Base-by-base conservation (phyloP, 345 rosid species). In the Melaleuca alternifolia region DNA sequence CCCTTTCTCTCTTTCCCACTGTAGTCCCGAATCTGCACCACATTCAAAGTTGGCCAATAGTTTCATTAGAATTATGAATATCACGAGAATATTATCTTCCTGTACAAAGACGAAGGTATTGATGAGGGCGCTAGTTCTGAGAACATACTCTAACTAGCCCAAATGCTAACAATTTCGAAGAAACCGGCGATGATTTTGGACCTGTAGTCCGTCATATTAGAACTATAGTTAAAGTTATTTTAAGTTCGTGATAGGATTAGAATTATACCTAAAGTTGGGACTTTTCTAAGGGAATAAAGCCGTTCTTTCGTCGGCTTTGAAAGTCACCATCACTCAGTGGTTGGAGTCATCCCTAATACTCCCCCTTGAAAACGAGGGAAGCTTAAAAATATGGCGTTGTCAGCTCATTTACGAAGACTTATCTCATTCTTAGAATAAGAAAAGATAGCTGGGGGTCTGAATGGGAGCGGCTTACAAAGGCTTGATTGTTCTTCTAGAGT, bases 121-220 rank as follows among this genome's bases (percentile, higher is more conserved):
- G 13, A 1, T 56, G 61, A 56, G 20, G 13, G 10, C 2, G 6
- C 5, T 4, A 2, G 13, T 23, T 23, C 2, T 56, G 12, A 24
- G 10, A 56, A 56, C 5, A 11, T n/a, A n/a, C n/a, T n/a, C n/a
- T 24, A 56, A 23, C 5, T 24, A 5, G 61, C 26, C n/a, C 2
- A 11, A 3, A 10, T 24, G 0, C 6, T 4, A 1, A 56, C 24
- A 1, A 9, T 56, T 56, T 56, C 4, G 12, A 56, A 56, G 28
- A 23, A 54, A 56, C 13, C 10, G 10, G 61, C 24, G 5, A 12
- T 6, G 13, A 24, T 23, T 56, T 56, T 56, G 28, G 13, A 56
- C 0, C 12, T 2, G 5, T 2, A 2, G 12, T 41, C 4, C 41
- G 4, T 2, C 10, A 6, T 5, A 9, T 56, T 4, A 13, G 6